These are phyloP conservation scores for Cochlearia excelsa DNA, from an alignment of 345 rosid genomes.

Conservation along the genomic window DNA sequence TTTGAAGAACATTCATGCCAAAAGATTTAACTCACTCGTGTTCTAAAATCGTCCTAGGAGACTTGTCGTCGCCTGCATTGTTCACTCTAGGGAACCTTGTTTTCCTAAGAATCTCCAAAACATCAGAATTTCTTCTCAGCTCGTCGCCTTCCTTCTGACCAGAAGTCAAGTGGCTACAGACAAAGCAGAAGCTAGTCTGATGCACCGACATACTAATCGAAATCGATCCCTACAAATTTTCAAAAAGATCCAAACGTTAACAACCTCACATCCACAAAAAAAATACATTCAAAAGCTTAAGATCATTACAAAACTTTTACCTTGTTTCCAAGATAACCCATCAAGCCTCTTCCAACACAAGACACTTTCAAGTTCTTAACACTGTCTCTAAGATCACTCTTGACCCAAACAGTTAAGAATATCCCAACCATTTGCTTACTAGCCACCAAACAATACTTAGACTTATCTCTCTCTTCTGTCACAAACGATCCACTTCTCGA, in stretches of 20 bases:
- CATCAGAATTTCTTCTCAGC: slow-evolving; percentile 88
- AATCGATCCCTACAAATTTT: slow-evolving; percentile 79
- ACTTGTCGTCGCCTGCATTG: slow-evolving; percentile 54
- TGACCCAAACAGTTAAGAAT: slow-evolving; percentile 90
- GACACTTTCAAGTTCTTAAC: slow-evolving; percentile 84
- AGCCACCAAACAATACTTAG: slow-evolving; percentile 83
- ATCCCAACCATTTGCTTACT: slow-evolving; percentile 99
- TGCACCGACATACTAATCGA: slow-evolving; percentile 95
- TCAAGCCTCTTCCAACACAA: slow-evolving; percentile 98
- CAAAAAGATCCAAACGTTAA: slow-evolving; percentile 1
- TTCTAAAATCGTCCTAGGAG: slow-evolving; percentile 82
- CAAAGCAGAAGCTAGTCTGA: slow-evolving; percentile 93
- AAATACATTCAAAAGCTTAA: neutral
- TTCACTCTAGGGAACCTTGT: slow-evolving; percentile 89
- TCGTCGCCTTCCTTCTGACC: slow-evolving; percentile 99
- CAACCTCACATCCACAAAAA: neutral
- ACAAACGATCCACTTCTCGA: slow-evolving; percentile 48
- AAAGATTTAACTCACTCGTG: slow-evolving; percentile 52
- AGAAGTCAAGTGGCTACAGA: slow-evolving; percentile 93
- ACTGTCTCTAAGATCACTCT: slow-evolving; percentile 67
- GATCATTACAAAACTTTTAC: slow-evolving; percentile 31
- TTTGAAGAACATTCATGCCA: neutral
- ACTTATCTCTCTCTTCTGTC: slow-evolving; percentile 52
- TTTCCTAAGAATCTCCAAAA: slow-evolving; percentile 91
- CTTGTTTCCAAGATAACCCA: slow-evolving; percentile 99